These are phyloP conservation scores for Cucurbita argyrosperma DNA, from an alignment of 306 rosid species.

Conservation along the genomic window DNA sequence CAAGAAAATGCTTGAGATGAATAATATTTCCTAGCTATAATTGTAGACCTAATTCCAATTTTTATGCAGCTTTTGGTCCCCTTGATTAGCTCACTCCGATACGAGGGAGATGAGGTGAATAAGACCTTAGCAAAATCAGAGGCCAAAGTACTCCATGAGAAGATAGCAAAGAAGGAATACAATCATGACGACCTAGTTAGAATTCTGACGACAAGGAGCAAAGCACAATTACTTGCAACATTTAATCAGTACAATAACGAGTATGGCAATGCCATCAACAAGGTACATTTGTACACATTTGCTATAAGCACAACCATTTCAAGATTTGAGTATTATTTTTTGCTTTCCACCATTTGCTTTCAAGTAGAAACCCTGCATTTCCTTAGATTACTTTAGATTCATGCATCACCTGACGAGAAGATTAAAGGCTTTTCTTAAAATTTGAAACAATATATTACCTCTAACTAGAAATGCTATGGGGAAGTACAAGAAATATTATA, in stretches of 20 bases:
- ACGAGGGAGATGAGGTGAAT: constrained; percentile 74
- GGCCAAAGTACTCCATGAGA: constrained; percentile 57
- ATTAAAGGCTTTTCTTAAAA: background rate
- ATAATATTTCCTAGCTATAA: background rate
- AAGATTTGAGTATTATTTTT: background rate
- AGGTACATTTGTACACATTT: constrained; percentile 28
- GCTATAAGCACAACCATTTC: background rate
- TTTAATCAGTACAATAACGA: constrained; percentile 55
- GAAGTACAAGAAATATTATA: background rate
- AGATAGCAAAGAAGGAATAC: constrained; percentile 44
- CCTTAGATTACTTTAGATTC: background rate
- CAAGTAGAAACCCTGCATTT: background rate
- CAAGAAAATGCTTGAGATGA: background rate
- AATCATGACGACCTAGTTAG: constrained; percentile 51
- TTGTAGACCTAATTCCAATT: background rate
- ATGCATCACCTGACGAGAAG: background rate
- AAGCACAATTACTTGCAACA: constrained; percentile 55
- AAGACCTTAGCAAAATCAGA: constrained; percentile 49
- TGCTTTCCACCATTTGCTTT: background rate
- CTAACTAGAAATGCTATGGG: background rate
- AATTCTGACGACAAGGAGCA: constrained; percentile 63
- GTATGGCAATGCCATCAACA: constrained; percentile 52
- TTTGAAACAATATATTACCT: background rate
- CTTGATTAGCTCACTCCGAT: constrained; percentile 51
- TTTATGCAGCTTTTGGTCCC: constrained; percentile 61